These are phyloP conservation scores for Borealophlyctis nickersoniae DNA, from an alignment of 192 early-diverging fungal genomes.

Conservation along the genomic window DNA sequence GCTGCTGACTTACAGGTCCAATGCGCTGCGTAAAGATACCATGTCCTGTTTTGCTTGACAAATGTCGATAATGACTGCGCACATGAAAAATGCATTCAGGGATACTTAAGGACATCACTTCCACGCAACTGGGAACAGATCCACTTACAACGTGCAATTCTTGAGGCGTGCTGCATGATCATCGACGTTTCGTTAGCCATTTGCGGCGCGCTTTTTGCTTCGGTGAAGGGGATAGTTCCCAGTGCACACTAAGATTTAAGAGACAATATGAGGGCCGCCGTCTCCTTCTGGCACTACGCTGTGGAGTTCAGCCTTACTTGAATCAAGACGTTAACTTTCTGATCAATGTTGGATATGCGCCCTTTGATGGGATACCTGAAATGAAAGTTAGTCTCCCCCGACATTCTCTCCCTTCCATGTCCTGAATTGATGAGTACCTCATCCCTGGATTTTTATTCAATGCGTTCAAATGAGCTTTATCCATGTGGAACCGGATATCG, in stretches of 20 bases:
- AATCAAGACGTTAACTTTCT: conserved; percentile 54
- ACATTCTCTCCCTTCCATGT: not conserved
- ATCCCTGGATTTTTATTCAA: conserved; percentile 39
- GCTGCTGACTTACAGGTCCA: conserved; percentile 38
- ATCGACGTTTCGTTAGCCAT: conserved; percentile 24
- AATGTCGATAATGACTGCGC: conserved; percentile 35
- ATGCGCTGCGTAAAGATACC: conserved; percentile 19
- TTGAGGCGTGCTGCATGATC: conserved; percentile 26
- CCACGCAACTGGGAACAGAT: no score
- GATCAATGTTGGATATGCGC: conserved; percentile 25
- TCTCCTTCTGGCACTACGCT: no score
- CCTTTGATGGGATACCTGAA: conserved; percentile 39
- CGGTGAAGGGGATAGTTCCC: conserved; percentile 31
- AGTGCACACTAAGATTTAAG: conserved; percentile 29
- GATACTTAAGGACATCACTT: not conserved
- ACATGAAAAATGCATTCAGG: not conserved
- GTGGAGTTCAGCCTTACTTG: conserved; percentile 48
- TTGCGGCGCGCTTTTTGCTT: conserved; percentile 5
- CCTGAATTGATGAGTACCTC: conserved; percentile 19
- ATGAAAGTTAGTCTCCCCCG: not conserved
- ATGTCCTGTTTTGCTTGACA: conserved; percentile 26
- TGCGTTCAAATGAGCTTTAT: conserved; percentile 43
- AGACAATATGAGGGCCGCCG: no score
- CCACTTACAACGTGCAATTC: conserved; percentile 38
- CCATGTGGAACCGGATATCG: conserved; percentile 36